A percentile compares a stretch with the other conserved stretches of the same genome.
phyloP scores from a whole-genome alignment of 345 rosid species.

The Populus tremula region DNA sequence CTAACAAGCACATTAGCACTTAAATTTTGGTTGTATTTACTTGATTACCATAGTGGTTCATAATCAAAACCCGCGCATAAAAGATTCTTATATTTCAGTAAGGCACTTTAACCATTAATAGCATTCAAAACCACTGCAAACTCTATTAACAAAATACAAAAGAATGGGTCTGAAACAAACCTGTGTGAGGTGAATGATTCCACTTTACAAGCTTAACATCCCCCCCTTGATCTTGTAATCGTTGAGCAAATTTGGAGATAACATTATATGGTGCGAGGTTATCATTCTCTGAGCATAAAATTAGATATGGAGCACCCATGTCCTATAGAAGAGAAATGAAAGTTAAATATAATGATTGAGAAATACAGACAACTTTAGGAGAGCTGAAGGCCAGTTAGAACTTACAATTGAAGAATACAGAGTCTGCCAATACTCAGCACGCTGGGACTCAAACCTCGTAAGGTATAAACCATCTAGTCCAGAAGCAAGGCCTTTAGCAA shows the following conservation, averaged over 20 bases:
- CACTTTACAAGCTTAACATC: slow-evolving; percentile 76
- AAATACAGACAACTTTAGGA: slow-evolving; percentile 15
- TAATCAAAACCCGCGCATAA: background rate
- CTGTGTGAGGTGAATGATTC: slow-evolving; percentile 72
- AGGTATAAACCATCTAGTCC: slow-evolving; percentile 79
- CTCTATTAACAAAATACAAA: background rate
- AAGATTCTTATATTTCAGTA: background rate
- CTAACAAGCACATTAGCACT: background rate
- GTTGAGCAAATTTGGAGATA: slow-evolving; percentile 51
- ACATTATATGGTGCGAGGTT: slow-evolving; percentile 59
- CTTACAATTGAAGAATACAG: slow-evolving; percentile 79
- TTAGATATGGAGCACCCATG: slow-evolving; percentile 75
- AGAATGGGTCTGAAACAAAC: slow-evolving; percentile 38
- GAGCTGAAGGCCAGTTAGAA: slow-evolving; percentile 15
- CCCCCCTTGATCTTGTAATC: slow-evolving; percentile 67
- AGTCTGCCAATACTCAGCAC: slow-evolving; percentile 81
- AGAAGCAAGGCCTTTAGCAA: slow-evolving; percentile 71
- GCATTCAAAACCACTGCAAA: background rate
- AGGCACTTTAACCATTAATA: background rate
- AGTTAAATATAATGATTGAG: background rate
- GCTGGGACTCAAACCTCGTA: slow-evolving; percentile 81
- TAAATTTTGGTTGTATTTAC: background rate
- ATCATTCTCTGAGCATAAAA: slow-evolving; percentile 80
- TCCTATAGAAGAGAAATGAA: slow-evolving; percentile 41
- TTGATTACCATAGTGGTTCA: background rate